A percentile compares a stretch with the other conserved stretches of the same genome.
Conservation (phyloP, 2,329 filamentous ascomycete genomes). For the Cladophialophora exuberans region DNA sequence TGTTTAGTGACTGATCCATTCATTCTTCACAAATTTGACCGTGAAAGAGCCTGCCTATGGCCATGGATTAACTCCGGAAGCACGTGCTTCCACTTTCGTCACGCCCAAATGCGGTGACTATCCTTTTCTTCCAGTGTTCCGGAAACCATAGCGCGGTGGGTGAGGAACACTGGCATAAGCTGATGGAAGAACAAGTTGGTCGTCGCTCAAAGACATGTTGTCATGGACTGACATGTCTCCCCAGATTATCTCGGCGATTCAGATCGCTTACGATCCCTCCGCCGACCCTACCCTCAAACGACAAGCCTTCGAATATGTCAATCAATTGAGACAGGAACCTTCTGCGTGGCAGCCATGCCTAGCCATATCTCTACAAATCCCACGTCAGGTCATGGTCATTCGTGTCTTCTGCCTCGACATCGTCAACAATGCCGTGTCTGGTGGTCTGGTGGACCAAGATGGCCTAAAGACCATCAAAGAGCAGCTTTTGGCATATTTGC, state of each 20-base stretch:
- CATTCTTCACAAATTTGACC: neutral
- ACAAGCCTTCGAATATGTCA: constrained; percentile 68
- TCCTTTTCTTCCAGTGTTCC: constrained; percentile 32
- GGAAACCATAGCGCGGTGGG: constrained; percentile 28
- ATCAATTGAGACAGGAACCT: constrained; percentile 77
- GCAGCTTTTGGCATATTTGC: constrained; percentile 78
- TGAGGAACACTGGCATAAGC: constrained; percentile 35
- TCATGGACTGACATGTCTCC: constrained; percentile 55
- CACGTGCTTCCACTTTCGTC: constrained; percentile 34
- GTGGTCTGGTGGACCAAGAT: constrained; percentile 72
- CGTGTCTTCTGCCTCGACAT: constrained; percentile 89
- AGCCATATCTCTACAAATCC: constrained; percentile 77
- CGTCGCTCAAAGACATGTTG: constrained; percentile 37
- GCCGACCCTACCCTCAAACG: constrained; percentile 74
- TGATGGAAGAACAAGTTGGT: constrained; percentile 35
- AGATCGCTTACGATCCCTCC: constrained; percentile 84
- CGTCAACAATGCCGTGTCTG: constrained; percentile 87
- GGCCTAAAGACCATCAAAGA: constrained; percentile 78
- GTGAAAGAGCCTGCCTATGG: neutral
- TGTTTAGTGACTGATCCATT: neutral
- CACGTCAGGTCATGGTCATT: constrained; percentile 77
- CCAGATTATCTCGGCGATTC: constrained; percentile 65
- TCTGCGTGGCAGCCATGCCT: constrained; percentile 91
- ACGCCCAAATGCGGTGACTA: constrained; percentile 35
- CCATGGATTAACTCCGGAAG: constrained; percentile 31